These are phyloP conservation scores for Hygrocybe coccinea DNA, from an alignment of 768 basidiomycete species.

Conservation along the genomic window DNA sequence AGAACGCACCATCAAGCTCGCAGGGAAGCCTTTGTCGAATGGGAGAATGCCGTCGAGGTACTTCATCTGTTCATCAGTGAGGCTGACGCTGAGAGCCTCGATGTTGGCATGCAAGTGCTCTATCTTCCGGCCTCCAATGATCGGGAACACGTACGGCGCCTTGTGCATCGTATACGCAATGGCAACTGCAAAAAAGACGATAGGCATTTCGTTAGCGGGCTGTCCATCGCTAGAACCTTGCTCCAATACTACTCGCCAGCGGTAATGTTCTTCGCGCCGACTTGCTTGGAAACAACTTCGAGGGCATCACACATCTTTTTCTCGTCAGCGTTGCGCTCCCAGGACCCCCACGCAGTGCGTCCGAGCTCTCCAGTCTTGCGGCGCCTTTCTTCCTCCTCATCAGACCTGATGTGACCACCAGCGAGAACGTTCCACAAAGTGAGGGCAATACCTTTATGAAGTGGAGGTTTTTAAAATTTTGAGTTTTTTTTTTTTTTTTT, in stretches of 20 bases:
- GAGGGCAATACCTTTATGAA: slow-evolving; percentile 37
- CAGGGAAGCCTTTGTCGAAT: slow-evolving; percentile 44
- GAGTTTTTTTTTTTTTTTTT: too few species aligned
- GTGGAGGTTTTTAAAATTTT: too few species aligned
- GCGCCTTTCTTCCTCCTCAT: slow-evolving; percentile 37
- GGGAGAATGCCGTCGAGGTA: slow-evolving; percentile 38
- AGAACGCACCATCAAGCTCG: background rate
- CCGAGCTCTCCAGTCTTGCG: slow-evolving; percentile 36
- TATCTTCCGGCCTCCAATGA: slow-evolving; percentile 46
- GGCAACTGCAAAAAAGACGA: slow-evolving; percentile 30
- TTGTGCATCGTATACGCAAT: slow-evolving; percentile 54
- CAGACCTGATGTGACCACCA: slow-evolving; percentile 47
- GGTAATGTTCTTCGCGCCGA: slow-evolving; percentile 45
- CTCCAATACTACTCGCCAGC: slow-evolving; percentile 33
- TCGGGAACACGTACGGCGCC: slow-evolving; percentile 47
- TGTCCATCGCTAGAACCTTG: background rate
- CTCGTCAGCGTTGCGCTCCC: slow-evolving; percentile 47
- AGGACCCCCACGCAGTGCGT: slow-evolving; percentile 29
- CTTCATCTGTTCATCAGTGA: slow-evolving; percentile 41
- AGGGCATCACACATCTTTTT: slow-evolving; percentile 39
- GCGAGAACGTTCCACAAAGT: slow-evolving; percentile 34
- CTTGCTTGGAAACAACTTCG: slow-evolving; percentile 47
- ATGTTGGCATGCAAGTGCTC: slow-evolving; percentile 48
- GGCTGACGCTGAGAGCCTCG: slow-evolving; percentile 41
- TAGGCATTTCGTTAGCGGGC: background rate